Evolutionary conservation across 176 grass and related monocot species (phyloP).

Genomic region (Zoysia pacifica): DNA sequence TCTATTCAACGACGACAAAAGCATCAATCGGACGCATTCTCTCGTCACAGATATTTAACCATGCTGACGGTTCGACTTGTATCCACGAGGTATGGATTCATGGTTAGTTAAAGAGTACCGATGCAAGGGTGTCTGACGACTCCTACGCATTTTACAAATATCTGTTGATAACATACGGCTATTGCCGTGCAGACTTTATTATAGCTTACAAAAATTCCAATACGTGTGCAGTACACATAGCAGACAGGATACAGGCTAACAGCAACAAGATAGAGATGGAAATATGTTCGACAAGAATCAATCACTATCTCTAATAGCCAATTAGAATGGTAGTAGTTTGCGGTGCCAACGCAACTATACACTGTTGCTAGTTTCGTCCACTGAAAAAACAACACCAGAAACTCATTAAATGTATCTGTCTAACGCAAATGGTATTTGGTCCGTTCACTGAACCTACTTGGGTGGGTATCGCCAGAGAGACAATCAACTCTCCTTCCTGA

Average conservation of each 20-base stretch:
- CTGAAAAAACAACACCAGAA: slow-evolving; percentile 46
- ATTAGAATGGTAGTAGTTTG: slow-evolving; percentile 41
- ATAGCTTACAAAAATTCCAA: slow-evolving; percentile 55
- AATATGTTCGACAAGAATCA: slow-evolving; percentile 49
- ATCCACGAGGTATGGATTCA: no score
- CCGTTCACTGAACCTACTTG: slow-evolving; percentile 31
- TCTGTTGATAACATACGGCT: slow-evolving; percentile 20
- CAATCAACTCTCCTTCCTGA: slow-evolving; percentile 43
- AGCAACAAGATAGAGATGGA: slow-evolving; percentile 25
- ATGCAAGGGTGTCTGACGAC: no score
- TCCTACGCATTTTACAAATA: neutral
- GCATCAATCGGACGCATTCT: no score
- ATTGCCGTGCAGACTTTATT: slow-evolving; percentile 33
- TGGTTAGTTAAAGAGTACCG: no score
- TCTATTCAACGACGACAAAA: no score
- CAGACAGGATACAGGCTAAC: slow-evolving; percentile 43
- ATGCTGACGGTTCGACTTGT: no score
- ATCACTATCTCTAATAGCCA: slow-evolving; percentile 52
- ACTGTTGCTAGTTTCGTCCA: slow-evolving; percentile 70
- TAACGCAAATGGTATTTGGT: slow-evolving; percentile 48
- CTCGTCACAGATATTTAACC: no score
- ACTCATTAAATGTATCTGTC: slow-evolving; percentile 53
- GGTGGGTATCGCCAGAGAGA: slow-evolving; percentile 40
- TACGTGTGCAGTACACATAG: slow-evolving; percentile 42
- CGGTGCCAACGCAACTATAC: slow-evolving; percentile 66